These are phyloP conservation scores for Asclepias syriaca DNA, from an alignment of 257 asterid genomes.

Conservation along the genomic window DNA sequence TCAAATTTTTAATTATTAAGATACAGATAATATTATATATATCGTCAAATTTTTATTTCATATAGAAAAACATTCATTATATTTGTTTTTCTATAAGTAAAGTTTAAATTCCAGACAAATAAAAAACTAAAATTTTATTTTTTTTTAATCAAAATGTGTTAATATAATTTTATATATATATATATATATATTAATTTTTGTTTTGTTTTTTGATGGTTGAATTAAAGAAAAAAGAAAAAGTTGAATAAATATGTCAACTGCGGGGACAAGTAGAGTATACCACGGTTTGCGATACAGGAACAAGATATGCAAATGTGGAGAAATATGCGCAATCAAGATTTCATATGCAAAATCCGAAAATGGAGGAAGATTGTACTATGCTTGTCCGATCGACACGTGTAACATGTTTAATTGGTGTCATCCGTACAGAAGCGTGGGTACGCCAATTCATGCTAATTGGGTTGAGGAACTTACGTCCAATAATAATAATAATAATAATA, in stretches of 20 bases:
- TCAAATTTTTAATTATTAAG: no score
- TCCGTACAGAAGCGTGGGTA: neutral
- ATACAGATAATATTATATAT: no score
- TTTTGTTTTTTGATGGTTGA: neutral
- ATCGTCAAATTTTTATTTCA: no score
- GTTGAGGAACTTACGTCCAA: neutral
- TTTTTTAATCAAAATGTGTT: no score
- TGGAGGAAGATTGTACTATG: constrained; percentile 1
- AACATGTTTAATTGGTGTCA: neutral
- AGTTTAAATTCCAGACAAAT: no score
- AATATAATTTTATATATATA: no score
- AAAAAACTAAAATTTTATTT: no score
- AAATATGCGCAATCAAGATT: constrained; percentile 1
- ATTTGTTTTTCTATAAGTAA: no score
- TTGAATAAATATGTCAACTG: neutral
- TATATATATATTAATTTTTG: no score
- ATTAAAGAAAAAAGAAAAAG: neutral
- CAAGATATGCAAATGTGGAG: neutral
- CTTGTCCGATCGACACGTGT: neutral
- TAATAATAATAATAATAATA: neutral
- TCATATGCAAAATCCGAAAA: neutral
- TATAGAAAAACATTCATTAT: no score
- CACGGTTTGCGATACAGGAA: neutral
- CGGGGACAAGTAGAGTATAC: neutral
- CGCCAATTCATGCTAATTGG: constrained; percentile 1